phyloP scores from a whole-genome alignment of 2,329 filamentous ascomycete genomes.

The Rhynchosporium secalis region DNA sequence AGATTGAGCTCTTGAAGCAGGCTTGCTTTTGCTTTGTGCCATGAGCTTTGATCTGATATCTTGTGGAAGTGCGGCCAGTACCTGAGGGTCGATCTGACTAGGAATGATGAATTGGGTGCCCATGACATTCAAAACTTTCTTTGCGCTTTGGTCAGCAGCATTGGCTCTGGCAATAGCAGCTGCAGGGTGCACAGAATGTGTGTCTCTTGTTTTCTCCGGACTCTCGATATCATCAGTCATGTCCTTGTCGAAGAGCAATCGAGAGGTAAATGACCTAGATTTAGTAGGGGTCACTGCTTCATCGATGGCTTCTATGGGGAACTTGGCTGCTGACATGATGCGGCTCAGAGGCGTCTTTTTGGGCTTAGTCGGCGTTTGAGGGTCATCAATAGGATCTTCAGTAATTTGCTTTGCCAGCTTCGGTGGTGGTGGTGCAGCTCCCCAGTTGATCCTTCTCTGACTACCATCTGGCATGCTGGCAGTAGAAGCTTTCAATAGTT shows the following conservation, averaged over 20 bases:
- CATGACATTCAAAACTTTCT: constrained; percentile 70
- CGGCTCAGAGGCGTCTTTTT: constrained; percentile 34
- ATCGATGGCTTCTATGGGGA: constrained; percentile 26
- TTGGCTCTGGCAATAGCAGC: constrained; percentile 52
- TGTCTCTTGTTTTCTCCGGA: constrained; percentile 51
- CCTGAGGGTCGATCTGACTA: constrained; percentile 74
- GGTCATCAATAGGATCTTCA: constrained; percentile 52
- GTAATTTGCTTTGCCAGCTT: constrained; percentile 43
- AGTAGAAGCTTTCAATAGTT: constrained; percentile 65
- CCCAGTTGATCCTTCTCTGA: constrained; percentile 77
- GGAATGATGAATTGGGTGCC: constrained; percentile 94
- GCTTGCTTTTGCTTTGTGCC: constrained; percentile 49
- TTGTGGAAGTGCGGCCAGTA: constrained; percentile 77
- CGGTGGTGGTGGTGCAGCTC: constrained; percentile 42
- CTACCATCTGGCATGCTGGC: constrained; percentile 66
- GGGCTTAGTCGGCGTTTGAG: constrained; percentile 43
- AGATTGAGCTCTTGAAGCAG: constrained; percentile 35
- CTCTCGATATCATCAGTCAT: constrained; percentile 56
- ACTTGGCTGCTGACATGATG: constrained; percentile 27
- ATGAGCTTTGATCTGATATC: constrained; percentile 80
- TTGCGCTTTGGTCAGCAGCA: constrained; percentile 52
- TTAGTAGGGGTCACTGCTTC: constrained; percentile 36
- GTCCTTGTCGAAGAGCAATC: constrained; percentile 40
- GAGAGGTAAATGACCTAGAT: constrained; percentile 20
- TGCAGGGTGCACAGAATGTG: constrained; percentile 49